These are phyloP conservation scores for Boletus sp. DNA, from an alignment of 768 basidiomycete genomes.

Conservation along the genomic window DNA sequence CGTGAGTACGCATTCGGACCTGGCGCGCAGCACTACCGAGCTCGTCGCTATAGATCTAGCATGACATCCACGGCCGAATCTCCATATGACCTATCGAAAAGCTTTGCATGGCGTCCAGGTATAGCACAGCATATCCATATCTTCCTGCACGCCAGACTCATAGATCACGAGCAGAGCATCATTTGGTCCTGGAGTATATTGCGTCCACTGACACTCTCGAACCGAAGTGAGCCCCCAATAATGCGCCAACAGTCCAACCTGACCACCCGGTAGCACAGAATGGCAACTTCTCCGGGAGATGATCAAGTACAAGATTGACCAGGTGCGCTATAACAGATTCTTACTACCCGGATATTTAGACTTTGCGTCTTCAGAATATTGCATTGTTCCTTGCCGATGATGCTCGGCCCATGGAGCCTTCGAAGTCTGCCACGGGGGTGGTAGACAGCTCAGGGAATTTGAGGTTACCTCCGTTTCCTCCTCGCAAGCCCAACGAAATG, in stretches of 20 bases:
- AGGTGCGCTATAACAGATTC: constrained; percentile 41
- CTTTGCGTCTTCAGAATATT: constrained; percentile 42
- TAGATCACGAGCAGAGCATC: constrained; percentile 46
- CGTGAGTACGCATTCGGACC: background rate
- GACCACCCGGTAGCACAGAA: constrained; percentile 45
- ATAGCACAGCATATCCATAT: constrained; percentile 6
- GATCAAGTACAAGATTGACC: constrained; percentile 66
- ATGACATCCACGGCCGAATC: constrained; percentile 21
- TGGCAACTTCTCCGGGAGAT: constrained; percentile 69
- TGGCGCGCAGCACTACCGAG: background rate
- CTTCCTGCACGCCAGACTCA: background rate
- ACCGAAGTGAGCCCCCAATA: constrained; percentile 36
- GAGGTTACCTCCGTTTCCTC: constrained; percentile 70
- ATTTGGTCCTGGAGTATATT: constrained; percentile 54
- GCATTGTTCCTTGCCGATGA: constrained; percentile 42
- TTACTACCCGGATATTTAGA: background rate
- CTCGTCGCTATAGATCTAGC: background rate
- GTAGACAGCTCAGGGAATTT: constrained; percentile 49
- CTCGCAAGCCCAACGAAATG: constrained; percentile 47
- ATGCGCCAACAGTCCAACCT: constrained; percentile 10
- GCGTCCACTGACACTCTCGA: constrained; percentile 63
- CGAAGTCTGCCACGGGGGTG: constrained; percentile 35
- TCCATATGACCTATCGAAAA: constrained; percentile 12
- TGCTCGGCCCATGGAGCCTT: constrained; percentile 38
- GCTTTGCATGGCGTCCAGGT: constrained; percentile 56